Conservation (phyloP, 2,329 filamentous ascomycete species). For the Xylogone sp. region DNA sequence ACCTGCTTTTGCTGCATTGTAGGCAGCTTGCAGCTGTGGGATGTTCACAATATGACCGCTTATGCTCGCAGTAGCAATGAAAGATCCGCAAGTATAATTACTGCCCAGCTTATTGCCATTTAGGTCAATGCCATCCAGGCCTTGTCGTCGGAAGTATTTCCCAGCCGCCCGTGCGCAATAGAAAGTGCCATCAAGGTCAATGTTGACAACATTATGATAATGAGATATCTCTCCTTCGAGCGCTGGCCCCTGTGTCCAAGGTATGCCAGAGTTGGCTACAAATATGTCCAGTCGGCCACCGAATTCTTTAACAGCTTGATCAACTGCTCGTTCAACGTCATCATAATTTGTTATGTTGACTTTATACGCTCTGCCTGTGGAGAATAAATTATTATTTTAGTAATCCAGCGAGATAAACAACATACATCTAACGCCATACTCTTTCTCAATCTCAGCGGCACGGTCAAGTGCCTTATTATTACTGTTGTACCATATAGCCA, state of each 20-base stretch:
- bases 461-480: slow-evolving; percentile 61
- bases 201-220: slow-evolving; percentile 56
- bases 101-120: slow-evolving; percentile 61
- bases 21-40: slow-evolving; percentile 63
- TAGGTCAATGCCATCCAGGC: slow-evolving; percentile 59
- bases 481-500: slow-evolving; percentile 69
- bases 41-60: slow-evolving; percentile 50
- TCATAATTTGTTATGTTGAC: too few species aligned
- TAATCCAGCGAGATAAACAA: too few species aligned
- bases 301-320: too few species aligned
- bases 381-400: too few species aligned
- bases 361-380: too few species aligned
- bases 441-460: slow-evolving; percentile 59
- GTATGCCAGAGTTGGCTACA: slow-evolving; percentile 63
- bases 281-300: slow-evolving; percentile 66
- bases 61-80: slow-evolving; percentile 66
- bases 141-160: slow-evolving; percentile 65
- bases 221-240: slow-evolving; percentile 44
- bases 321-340: too few species aligned
- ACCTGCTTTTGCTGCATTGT: slow-evolving; percentile 63
- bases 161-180: slow-evolving; percentile 67
- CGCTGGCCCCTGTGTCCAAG: slow-evolving; percentile 62
- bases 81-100: slow-evolving; percentile 40
- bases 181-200: slow-evolving; percentile 62
- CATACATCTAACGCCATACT: slow-evolving; percentile 65